These are phyloP conservation scores for Leccinum sublutescens DNA, from an alignment of 768 basidiomycete genomes.

Conservation along the genomic window DNA sequence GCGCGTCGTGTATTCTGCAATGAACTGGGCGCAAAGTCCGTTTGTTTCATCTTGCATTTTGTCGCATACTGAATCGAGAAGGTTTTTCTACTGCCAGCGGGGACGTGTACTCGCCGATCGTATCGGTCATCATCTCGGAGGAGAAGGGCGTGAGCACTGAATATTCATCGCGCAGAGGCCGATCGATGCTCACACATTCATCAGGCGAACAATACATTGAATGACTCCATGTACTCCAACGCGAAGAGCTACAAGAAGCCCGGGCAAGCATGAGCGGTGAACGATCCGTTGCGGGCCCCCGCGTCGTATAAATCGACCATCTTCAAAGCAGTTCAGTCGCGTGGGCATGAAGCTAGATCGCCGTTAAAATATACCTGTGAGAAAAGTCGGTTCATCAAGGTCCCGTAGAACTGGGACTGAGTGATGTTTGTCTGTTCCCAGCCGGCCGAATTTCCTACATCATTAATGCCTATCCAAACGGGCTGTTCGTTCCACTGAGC, in stretches of 20 bases:
- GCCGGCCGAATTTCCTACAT: no score
- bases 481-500: no score
- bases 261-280: constrained; percentile 22
- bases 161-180: background rate
- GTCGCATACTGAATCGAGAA: constrained; percentile 24
- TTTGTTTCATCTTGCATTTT: background rate
- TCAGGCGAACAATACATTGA: constrained; percentile 65
- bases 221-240: constrained; percentile 63
- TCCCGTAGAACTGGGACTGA: no score
- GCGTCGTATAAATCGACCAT: no score
- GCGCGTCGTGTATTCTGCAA: constrained; percentile 66
- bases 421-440: no score
- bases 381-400: no score
- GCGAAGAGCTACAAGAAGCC: constrained; percentile 44
- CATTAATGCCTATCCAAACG: no score
- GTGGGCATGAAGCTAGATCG: no score
- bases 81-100: constrained; percentile 60
- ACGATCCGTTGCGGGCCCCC: no score
- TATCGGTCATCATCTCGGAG: constrained; percentile 54
- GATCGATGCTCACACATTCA: constrained; percentile 1
- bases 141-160: constrained; percentile 42
- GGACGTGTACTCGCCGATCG: constrained; percentile 41
- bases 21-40: constrained; percentile 66
- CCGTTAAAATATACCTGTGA: no score
- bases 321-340: no score